These are phyloP conservation scores for Pyrus bretschneideri DNA, from an alignment of 306 rosid genomes.

Conservation along the genomic window DNA sequence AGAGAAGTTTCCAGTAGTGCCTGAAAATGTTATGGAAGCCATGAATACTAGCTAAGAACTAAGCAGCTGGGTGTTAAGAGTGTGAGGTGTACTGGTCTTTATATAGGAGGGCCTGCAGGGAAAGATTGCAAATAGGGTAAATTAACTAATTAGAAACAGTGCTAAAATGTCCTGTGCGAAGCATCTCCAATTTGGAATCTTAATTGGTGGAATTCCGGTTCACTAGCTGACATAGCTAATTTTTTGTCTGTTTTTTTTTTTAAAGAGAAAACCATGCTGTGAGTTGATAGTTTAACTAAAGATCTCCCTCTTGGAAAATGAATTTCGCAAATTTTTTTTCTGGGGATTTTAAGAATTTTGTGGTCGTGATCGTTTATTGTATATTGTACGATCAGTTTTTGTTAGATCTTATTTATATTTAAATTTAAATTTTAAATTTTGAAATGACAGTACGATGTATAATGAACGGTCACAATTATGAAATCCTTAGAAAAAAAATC, in stretches of 20 bases:
- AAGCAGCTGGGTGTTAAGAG: neutral
- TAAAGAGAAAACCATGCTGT: too few relatives aligned
- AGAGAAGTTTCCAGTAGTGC: slow-evolving; percentile 17
- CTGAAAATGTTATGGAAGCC: slow-evolving; percentile 35
- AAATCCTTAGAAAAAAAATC: too few relatives aligned
- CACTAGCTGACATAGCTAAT: slow-evolving; percentile 41
- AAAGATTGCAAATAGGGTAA: neutral
- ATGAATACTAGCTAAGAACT: slow-evolving; percentile 9
- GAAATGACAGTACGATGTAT: too few relatives aligned
- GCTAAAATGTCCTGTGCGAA: neutral
- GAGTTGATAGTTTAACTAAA: neutral
- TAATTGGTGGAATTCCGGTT: slow-evolving; percentile 36
- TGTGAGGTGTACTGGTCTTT: slow-evolving; percentile 6
- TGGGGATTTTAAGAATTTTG: rapidly evolving
- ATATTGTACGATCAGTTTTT: rapidly evolving
- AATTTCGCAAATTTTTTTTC: rapidly evolving
- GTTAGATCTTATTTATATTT: too few relatives aligned
- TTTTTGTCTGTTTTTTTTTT: too few relatives aligned
- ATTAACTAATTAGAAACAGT: slow-evolving; percentile 1
- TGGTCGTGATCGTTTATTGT: too few relatives aligned
- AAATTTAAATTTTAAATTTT: too few relatives aligned
- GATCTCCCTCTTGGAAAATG: neutral
- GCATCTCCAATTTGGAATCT: slow-evolving; percentile 38
- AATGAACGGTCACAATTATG: too few relatives aligned
- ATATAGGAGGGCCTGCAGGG: slow-evolving; percentile 1